phyloP scores from a whole-genome alignment of 2,329 filamentous ascomycete species.

The Cytospora leucostoma region DNA sequence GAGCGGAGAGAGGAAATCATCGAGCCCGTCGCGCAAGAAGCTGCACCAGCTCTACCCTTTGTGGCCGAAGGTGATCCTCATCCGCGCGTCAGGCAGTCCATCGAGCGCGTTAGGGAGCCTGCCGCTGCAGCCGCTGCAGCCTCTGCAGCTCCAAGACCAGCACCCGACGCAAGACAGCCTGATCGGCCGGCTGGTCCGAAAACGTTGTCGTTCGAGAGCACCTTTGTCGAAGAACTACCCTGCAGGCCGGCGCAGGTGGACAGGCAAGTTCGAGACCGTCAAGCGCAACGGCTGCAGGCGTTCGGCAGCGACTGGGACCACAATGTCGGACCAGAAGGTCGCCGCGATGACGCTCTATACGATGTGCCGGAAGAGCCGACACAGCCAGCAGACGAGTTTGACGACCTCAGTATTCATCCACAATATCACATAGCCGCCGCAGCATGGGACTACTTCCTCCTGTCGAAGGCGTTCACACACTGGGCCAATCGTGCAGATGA shows the following conservation, averaged over 20 bases:
- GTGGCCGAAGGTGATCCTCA: slow-evolving; percentile 15
- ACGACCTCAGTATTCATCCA: slow-evolving; percentile 18
- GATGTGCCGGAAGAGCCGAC: slow-evolving; percentile 24
- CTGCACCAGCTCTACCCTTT: slow-evolving; percentile 1
- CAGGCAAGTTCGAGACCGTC: slow-evolving; percentile 12
- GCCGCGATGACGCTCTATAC: slow-evolving; percentile 16
- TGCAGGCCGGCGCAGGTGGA: slow-evolving; percentile 11
- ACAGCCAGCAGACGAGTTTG: slow-evolving; percentile 45
- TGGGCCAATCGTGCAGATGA: slow-evolving; percentile 69
- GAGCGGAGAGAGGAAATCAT: slow-evolving; percentile 14
- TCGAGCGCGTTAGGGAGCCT: slow-evolving; percentile 20
- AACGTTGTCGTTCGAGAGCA: slow-evolving; percentile 24
- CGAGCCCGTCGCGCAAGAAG: not conserved
- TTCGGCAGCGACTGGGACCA: slow-evolving; percentile 16
- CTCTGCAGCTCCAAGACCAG: not conserved
- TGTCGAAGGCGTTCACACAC: slow-evolving; percentile 65
- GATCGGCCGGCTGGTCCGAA: slow-evolving; percentile 14
- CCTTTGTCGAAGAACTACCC: slow-evolving; percentile 22
- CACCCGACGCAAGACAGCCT: not conserved
- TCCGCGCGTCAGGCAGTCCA: slow-evolving; percentile 26
- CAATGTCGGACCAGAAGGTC: slow-evolving; percentile 36
- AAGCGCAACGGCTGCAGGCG: slow-evolving; percentile 9
- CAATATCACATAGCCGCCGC: slow-evolving; percentile 49
- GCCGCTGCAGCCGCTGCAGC: not conserved
- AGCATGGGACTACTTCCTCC: slow-evolving; percentile 63